Conservation (phyloP, 2,329 filamentous ascomycete species). For the Trichoderma polysporum region DNA sequence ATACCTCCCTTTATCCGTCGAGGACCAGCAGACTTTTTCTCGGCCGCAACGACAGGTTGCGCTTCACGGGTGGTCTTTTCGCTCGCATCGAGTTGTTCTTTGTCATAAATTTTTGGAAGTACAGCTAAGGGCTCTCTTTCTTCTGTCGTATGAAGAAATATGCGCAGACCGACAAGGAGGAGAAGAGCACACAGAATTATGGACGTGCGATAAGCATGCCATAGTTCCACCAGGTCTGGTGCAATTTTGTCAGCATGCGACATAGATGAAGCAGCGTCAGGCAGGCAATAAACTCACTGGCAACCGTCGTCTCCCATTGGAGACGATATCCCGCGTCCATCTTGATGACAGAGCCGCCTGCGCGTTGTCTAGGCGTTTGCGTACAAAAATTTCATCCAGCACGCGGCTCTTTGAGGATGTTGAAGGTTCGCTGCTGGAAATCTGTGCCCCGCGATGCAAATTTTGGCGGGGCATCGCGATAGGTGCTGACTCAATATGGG, state of each 20-base stretch:
- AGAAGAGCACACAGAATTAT: conserved; percentile 43
- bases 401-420: conserved; percentile 17
- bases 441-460: conserved; percentile 26
- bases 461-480: conserved; percentile 26
- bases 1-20: conserved; percentile 50
- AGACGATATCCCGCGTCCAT: conserved; percentile 22
- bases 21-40: conserved; percentile 44
- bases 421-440: conserved; percentile 7
- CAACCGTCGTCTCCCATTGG: conserved; percentile 8
- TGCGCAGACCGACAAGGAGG: conserved; percentile 40
- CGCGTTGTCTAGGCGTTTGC: conserved; percentile 4
- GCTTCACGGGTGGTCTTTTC: not conserved
- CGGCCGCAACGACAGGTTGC: conserved; percentile 28
- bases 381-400: conserved; percentile 7
- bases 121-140: conserved; percentile 37
- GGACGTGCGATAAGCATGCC: conserved; percentile 48
- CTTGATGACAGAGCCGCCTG: not conserved
- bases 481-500: conserved; percentile 1
- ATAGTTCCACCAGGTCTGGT: conserved; percentile 43
- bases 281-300: conserved; percentile 20
- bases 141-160: conserved; percentile 43
- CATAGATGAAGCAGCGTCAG: not conserved
- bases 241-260: conserved; percentile 8
- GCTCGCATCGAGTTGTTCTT: conserved; percentile 21
- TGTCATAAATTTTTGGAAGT: conserved; percentile 39